These are phyloP conservation scores for Platanthera guangdongensis DNA, from an alignment of 106 monocot species.

Conservation along the genomic window DNA sequence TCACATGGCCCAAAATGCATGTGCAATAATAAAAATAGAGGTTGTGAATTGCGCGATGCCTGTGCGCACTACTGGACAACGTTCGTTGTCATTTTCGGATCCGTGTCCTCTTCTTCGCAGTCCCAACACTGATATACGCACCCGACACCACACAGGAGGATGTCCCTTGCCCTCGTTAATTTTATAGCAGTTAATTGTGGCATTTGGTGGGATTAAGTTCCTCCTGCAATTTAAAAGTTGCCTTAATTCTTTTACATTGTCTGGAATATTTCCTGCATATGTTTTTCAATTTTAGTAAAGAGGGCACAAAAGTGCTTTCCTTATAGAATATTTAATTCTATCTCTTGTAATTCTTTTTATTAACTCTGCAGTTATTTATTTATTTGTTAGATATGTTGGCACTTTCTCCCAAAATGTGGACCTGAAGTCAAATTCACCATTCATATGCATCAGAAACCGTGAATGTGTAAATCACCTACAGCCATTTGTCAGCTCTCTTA, in stretches of 20 bases:
- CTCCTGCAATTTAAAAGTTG: background rate
- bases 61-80: too few species aligned
- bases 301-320: background rate
- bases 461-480: constrained; percentile 18
- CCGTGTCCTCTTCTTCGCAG: too few species aligned
- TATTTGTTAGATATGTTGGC: constrained; percentile 43
- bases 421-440: constrained; percentile 21
- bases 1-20: too few species aligned
- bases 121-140: too few species aligned
- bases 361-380: background rate
- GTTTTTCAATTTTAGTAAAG: background rate
- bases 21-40: too few species aligned
- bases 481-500: background rate
- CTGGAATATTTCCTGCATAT: background rate
- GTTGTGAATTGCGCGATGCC: too few species aligned
- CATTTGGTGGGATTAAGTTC: background rate
- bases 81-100: too few species aligned
- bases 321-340: background rate
- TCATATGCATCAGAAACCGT: constrained; percentile 10
- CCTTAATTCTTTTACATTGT: background rate
- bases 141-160: too few species aligned
- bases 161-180: background rate
- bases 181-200: background rate
- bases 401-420: constrained; percentile 15
- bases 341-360: background rate